Base-by-base conservation (phyloP, 768 basidiomycete species). In the Rhizopogon sp. region DNA sequence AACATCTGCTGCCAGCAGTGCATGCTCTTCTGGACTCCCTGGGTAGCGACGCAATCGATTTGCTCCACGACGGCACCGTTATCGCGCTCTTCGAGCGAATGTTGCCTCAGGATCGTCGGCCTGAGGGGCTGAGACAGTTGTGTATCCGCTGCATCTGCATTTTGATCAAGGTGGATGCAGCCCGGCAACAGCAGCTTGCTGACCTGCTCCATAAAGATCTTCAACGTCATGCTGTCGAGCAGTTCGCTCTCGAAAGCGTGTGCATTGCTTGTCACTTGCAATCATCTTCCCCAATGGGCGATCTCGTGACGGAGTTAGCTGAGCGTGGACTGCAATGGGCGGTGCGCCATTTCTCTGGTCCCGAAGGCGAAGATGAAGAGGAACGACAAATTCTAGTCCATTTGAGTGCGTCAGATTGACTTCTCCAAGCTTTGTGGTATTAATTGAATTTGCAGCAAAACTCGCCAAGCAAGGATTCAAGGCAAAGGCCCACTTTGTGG, bases 401-500 rank as follows among this genome's bases (percentile, higher is more conserved):
- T 45, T 65, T 82, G n/a, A 65, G 80, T 79, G 54, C 14, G 76
- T 71, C 11, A 4, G 4, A 33, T 13, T 8, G 3, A 45, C 13
- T 20, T 35, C 35, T 37, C 4, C 14, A 28, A 40, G 2, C 25
- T 28, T 5, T 13, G 3, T 1, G 17, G 53, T 37, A 37, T 43
- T 58, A 8, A 60, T 51, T 52, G 40, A 9, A 22, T 20, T 16
- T 13, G 7, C 41, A 69, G 68, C 50, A 35, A 31, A 53, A n/a
- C 22, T 69, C n/a, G 20, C 37, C 3, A 43, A 7, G 6, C 58
- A 40, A 5, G 56, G 64, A 25, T 41, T 57, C 39, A 45, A 56
- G 28, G 58, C 61, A 35, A 86, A 86, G 58, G 59, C 75, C 1
- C 81, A 88, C 59, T 64, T 87, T 8, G 83, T 82, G 1, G 93